Conservation (phyloP, 441 rosid genomes). For the Corymbia calophylla region DNA sequence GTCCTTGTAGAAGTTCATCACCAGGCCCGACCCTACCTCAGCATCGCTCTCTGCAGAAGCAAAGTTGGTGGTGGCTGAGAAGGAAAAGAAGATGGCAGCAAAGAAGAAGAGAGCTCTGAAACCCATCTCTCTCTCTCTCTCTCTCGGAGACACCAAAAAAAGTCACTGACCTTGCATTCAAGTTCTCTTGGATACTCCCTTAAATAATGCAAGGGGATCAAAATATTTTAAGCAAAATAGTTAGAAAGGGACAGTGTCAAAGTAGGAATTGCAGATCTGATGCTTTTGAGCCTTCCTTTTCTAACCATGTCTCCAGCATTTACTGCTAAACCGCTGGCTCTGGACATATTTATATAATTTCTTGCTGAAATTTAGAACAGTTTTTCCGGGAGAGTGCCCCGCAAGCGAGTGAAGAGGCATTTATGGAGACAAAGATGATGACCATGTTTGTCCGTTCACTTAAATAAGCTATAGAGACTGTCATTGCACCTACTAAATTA, state of each 20-base stretch:
- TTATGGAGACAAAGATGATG: not conserved
- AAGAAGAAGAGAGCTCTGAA: conserved; percentile 46
- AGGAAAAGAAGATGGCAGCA: conserved; percentile 23
- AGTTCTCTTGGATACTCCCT: conserved; percentile 2
- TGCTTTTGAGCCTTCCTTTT: not conserved
- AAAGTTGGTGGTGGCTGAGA: conserved; percentile 30
- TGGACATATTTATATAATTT: not conserved
- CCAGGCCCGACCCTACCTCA: conserved; percentile 48
- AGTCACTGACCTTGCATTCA: conserved; percentile 23
- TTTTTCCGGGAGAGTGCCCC: not conserved
- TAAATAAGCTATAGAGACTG: not conserved
- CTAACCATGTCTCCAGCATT: not conserved
- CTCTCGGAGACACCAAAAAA: not conserved
- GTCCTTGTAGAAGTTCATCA: conserved; percentile 81
- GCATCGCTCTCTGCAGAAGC: conserved; percentile 44
- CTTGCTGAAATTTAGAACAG: not conserved
- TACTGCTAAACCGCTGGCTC: not conserved
- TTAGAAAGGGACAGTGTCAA: not conserved
- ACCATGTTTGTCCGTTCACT: not conserved
- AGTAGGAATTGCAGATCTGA: not conserved
- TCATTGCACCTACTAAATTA: not conserved
- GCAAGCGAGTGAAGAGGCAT: not conserved
- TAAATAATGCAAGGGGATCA: conserved; percentile 24
- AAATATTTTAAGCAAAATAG: not conserved
- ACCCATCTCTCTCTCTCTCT: conserved; percentile 27